Evolutionary conservation across 306 rosid species (phyloP).

Genomic region (Hylodesmum podocarpum): DNA sequence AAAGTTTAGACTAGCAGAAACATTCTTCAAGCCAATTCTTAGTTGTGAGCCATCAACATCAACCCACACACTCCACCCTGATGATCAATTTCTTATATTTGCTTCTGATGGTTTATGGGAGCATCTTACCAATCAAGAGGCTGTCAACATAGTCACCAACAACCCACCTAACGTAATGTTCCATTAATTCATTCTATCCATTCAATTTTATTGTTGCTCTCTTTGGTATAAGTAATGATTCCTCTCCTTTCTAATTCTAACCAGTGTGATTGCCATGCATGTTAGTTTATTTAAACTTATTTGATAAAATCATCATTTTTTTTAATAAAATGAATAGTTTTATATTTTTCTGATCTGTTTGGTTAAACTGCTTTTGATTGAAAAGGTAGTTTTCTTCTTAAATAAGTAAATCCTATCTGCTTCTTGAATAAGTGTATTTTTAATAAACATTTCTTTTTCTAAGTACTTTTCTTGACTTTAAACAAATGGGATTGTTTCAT

Average conservation of each 20-base stretch:
- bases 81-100: slow-evolving; percentile 81
- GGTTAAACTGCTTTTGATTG: too few species aligned
- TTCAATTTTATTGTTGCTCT: background rate
- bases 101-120: slow-evolving; percentile 99
- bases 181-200: background rate
- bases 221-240: background rate
- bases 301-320: too few species aligned
- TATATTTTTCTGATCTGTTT: too few species aligned
- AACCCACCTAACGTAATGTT: slow-evolving; percentile 62
- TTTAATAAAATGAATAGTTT: too few species aligned
- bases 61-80: slow-evolving; percentile 59
- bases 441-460: too few species aligned
- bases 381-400: too few species aligned
- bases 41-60: slow-evolving; percentile 75
- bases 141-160: slow-evolving; percentile 69
- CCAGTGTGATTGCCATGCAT: background rate
- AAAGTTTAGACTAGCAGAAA: slow-evolving; percentile 64
- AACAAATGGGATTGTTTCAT: too few species aligned
- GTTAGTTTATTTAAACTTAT: too few species aligned
- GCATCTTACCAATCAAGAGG: slow-evolving; percentile 84
- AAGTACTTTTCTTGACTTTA: too few species aligned
- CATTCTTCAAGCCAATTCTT: slow-evolving; percentile 76
- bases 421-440: too few species aligned
- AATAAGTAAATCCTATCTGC: too few species aligned
- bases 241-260: background rate